These are phyloP conservation scores for Aspergillus eucalypticola DNA, from an alignment of 2,329 filamentous ascomycete genomes.

Conservation along the genomic window DNA sequence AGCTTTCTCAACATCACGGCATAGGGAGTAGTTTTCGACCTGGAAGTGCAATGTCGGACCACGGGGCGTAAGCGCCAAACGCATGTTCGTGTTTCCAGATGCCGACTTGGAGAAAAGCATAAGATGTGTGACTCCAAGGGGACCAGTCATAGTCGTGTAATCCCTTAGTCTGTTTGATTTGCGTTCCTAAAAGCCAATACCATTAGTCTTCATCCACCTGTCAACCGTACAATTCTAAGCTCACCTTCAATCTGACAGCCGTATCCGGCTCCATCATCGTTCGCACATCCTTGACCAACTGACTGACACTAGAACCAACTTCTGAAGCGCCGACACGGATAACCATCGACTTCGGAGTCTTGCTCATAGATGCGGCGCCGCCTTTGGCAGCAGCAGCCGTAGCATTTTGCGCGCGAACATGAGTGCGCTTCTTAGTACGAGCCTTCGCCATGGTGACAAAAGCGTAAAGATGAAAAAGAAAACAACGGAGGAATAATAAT, in stretches of 20 bases:
- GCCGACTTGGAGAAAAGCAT: slow-evolving; percentile 89
- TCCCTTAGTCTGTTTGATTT: slow-evolving; percentile 85
- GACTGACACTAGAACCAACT: slow-evolving; percentile 86
- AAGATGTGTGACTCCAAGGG: slow-evolving; percentile 87
- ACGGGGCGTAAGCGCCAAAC: slow-evolving; percentile 81
- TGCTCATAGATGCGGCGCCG: slow-evolving; percentile 62
- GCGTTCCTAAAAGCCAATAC: slow-evolving; percentile 59
- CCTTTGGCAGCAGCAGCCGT: slow-evolving; percentile 50
- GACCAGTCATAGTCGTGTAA: slow-evolving; percentile 93
- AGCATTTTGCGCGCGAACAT: slow-evolving; percentile 66
- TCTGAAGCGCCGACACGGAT: slow-evolving; percentile 94
- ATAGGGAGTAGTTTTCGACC: slow-evolving; percentile 90
- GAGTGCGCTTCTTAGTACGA: slow-evolving; percentile 86
- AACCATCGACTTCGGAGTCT: slow-evolving; percentile 93
- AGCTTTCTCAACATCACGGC: slow-evolving; percentile 82
- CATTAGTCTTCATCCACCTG: background rate
- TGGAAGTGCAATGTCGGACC: slow-evolving; percentile 93
- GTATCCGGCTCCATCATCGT: slow-evolving; percentile 96
- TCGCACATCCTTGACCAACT: slow-evolving; percentile 87
- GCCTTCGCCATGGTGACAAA: slow-evolving; percentile 67
- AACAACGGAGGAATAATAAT: slow-evolving; percentile 2
- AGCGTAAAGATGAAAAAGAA: background rate
- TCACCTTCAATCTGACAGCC: slow-evolving; percentile 74
- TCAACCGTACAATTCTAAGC: background rate
- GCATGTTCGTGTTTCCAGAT: slow-evolving; percentile 87